phyloP scores from a whole-genome alignment of 805 yeast species.

The Scheffersomyces lignosus region DNA sequence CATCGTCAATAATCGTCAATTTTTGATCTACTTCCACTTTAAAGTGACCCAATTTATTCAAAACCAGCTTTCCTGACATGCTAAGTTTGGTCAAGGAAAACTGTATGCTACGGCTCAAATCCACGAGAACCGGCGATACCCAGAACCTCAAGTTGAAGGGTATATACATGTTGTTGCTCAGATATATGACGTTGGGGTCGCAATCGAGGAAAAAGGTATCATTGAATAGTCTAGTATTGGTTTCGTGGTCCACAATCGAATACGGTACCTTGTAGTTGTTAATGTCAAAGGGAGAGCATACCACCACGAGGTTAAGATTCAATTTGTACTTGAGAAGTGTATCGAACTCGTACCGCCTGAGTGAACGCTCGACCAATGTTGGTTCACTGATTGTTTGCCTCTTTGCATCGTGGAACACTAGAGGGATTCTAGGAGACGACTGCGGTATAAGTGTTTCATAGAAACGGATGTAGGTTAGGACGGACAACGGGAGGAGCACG shows the following conservation, averaged over 20 bases:
- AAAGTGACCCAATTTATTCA: neutral
- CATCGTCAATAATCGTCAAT: conserved; percentile 6
- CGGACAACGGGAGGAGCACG: conserved; percentile 35
- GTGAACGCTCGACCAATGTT: conserved; percentile 2
- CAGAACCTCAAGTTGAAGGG: conserved; percentile 39
- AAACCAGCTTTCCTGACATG: conserved; percentile 4
- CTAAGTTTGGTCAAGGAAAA: conserved; percentile 9
- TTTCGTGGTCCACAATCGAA: conserved; percentile 1
- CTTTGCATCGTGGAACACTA: conserved; percentile 5
- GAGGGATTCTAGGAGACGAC: conserved; percentile 15
- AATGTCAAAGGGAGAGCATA: conserved; percentile 23
- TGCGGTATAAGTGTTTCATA: conserved; percentile 35
- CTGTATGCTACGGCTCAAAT: conserved; percentile 14
- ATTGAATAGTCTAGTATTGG: neutral
- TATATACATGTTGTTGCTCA: conserved; percentile 28
- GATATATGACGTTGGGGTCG: conserved; percentile 29
- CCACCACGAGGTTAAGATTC: conserved; percentile 20
- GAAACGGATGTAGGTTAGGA: conserved; percentile 35
- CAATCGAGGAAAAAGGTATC: conserved; percentile 25
- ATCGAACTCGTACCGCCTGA: conserved; percentile 7
- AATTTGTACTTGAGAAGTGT: conserved; percentile 19
- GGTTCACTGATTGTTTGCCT: neutral
- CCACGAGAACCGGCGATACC: conserved; percentile 34
- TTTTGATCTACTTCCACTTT: neutral
- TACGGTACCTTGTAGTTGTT: conserved; percentile 14